Evolutionary conservation across 2,329 filamentous ascomycete species (phyloP).

Genomic region (Grosmannia serpens): DNA sequence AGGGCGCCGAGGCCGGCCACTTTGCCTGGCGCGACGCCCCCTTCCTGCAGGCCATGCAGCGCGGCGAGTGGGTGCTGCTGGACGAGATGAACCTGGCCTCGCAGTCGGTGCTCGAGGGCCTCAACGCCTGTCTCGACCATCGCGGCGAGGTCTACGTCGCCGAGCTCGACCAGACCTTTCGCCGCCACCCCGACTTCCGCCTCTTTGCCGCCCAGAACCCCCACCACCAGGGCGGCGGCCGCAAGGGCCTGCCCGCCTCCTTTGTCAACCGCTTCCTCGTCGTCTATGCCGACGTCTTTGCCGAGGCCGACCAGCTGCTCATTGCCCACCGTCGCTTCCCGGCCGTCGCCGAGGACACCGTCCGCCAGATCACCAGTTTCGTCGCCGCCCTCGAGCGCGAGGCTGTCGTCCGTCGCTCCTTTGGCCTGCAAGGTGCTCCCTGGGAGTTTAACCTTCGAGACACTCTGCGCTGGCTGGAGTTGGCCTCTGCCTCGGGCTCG

Average conservation of each 20-base stretch:
- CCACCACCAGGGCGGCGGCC: constrained; percentile 89
- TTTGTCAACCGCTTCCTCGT: constrained; percentile 98
- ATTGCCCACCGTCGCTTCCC: constrained; percentile 77
- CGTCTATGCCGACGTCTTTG: constrained; percentile 89
- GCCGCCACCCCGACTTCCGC: constrained; percentile 78
- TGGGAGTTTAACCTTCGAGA: constrained; percentile 97
- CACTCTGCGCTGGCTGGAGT: constrained; percentile 73
- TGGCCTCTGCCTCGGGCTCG: constrained; percentile 40
- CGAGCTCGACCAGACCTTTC: constrained; percentile 89
- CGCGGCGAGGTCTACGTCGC: constrained; percentile 92
- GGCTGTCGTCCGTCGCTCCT: constrained; percentile 47
- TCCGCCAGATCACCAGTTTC: constrained; percentile 62
- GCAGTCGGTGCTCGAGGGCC: constrained; percentile 87
- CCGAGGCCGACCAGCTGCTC: constrained; percentile 62
- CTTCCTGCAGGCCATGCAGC: constrained; percentile 93
- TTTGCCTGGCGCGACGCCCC: constrained; percentile 95
- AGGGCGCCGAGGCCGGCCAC: constrained; percentile 79
- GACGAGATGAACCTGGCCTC: constrained; percentile 99
- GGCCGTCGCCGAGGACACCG: constrained; percentile 42
- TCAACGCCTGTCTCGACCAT: constrained; percentile 95
- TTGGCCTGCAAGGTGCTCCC: constrained; percentile 58
- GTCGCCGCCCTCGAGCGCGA: constrained; percentile 69
- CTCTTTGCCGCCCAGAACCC: constrained; percentile 96
- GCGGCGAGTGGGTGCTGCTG: constrained; percentile 88
- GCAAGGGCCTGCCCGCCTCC: constrained; percentile 87